Evolutionary conservation across 2,329 filamentous ascomycete genomes (phyloP).

Genomic region (Colletotrichum limetticola): DNA sequence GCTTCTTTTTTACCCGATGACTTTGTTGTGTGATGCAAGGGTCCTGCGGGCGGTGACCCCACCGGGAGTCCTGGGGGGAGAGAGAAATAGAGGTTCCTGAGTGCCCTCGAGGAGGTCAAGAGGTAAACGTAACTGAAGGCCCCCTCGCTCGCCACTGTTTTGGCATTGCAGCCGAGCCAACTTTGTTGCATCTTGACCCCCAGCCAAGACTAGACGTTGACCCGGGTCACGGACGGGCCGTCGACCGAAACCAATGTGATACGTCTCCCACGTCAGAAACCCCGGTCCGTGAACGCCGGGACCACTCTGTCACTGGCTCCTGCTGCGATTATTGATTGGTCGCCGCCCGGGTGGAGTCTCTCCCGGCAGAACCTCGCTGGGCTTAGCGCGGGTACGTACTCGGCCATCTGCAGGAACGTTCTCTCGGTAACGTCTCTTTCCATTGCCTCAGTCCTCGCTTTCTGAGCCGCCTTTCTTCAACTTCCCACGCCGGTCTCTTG

Average conservation of each 20-base stretch:
- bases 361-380: not conserved
- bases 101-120: not conserved
- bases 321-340: conserved; percentile 1
- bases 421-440: conserved; percentile 33
- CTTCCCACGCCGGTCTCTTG: conserved; percentile 4
- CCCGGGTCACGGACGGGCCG: conserved; percentile 36
- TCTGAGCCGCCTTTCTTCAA: conserved; percentile 5
- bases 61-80: not conserved
- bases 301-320: conserved; percentile 21
- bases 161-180: conserved; percentile 32
- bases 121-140: not conserved
- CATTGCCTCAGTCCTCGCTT: conserved; percentile 17
- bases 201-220: conserved; percentile 12
- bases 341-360: not conserved
- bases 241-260: conserved; percentile 36
- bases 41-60: conserved; percentile 16
- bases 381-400: conserved; percentile 7
- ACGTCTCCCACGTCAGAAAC: conserved; percentile 34
- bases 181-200: conserved; percentile 26
- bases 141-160: conserved; percentile 21
- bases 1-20: conserved; percentile 32
- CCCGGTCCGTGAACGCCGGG: conserved; percentile 27
- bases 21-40: conserved; percentile 14
- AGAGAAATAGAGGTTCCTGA: not conserved
- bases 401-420: conserved; percentile 22